phyloP scores from a whole-genome alignment of 352 stramenopile genomes.

The Pythium aphanidermatum region DNA sequence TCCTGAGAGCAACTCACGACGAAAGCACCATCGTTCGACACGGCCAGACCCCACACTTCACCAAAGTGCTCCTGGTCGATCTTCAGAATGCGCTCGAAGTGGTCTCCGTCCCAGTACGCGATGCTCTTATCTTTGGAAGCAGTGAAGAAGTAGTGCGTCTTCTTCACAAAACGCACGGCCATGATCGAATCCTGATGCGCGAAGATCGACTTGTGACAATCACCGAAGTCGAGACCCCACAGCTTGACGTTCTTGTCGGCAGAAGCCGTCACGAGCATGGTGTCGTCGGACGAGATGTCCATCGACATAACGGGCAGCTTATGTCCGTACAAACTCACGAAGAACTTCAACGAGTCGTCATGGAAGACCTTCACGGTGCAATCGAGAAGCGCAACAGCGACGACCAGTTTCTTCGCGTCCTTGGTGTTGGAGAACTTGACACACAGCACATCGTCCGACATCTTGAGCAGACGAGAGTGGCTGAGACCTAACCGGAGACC shows the following conservation, averaged over 20 bases:
- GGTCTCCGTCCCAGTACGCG: conserved; percentile 97
- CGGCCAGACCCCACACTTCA: conserved; percentile 82
- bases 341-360: conserved; percentile 99
- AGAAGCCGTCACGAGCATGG: conserved; percentile 95
- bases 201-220: conserved; percentile 99
- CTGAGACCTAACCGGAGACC: conserved; percentile 88
- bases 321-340: conserved; percentile 98
- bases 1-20: conserved; percentile 96
- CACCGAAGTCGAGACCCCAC: conserved; percentile 99
- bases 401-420: conserved; percentile 81
- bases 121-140: conserved; percentile 97
- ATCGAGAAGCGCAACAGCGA: conserved; percentile 92
- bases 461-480: conserved; percentile 96
- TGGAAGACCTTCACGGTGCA: conserved; percentile 99
- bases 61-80: conserved; percentile 73
- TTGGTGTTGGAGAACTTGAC: conserved; percentile 95
- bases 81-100: conserved; percentile 93
- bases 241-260: conserved; percentile 99
- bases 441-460: conserved; percentile 98
- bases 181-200: conserved; percentile 98
- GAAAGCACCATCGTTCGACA: conserved; percentile 93
- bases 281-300: conserved; percentile 96
- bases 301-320: conserved; percentile 98
- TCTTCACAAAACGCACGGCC: conserved; percentile 91
- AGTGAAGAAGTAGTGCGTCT: conserved; percentile 99